phyloP scores from a whole-genome alignment of 2,329 filamentous ascomycete species.

The Dendrostoma leiphaemia region DNA sequence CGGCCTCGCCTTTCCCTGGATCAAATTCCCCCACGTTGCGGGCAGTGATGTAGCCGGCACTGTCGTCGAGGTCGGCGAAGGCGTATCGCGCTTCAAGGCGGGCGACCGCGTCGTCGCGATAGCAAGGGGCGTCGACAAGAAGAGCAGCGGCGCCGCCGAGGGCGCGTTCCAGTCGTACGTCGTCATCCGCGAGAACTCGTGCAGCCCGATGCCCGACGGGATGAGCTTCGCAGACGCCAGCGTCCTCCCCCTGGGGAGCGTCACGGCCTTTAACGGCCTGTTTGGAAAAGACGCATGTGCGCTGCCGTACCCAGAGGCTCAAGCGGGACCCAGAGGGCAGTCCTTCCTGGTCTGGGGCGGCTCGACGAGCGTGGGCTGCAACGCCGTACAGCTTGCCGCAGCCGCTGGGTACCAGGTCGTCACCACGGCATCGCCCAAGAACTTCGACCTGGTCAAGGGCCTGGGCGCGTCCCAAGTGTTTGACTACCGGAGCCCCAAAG shows the following conservation, averaged over 20 bases:
- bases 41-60: constrained; percentile 34
- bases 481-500: constrained; percentile 35
- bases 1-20: no score
- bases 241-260: constrained; percentile 28
- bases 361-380: constrained; percentile 42
- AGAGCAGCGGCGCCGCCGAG: constrained; percentile 20
- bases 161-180: constrained; percentile 28
- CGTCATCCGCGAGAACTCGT: constrained; percentile 3
- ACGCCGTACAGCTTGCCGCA: constrained; percentile 43
- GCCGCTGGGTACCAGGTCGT: constrained; percentile 43
- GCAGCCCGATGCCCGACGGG: constrained; percentile 23
- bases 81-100: constrained; percentile 24
- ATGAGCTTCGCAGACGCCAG: constrained; percentile 24
- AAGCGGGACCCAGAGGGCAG: neutral
- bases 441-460: constrained; percentile 35
- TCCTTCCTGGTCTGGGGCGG: constrained; percentile 39
- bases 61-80: constrained; percentile 30
- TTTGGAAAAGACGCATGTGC: constrained; percentile 24
- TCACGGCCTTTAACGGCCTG: constrained; percentile 27
- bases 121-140: constrained; percentile 22
- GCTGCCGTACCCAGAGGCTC: constrained; percentile 13
- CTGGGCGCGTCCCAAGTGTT: constrained; percentile 41
- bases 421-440: constrained; percentile 36
- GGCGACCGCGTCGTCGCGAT: constrained; percentile 33
- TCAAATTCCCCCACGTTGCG: constrained; percentile 32